phyloP scores from a whole-genome alignment of 2,329 filamentous ascomycete genomes.

The Plectosphaerella sp. region DNA sequence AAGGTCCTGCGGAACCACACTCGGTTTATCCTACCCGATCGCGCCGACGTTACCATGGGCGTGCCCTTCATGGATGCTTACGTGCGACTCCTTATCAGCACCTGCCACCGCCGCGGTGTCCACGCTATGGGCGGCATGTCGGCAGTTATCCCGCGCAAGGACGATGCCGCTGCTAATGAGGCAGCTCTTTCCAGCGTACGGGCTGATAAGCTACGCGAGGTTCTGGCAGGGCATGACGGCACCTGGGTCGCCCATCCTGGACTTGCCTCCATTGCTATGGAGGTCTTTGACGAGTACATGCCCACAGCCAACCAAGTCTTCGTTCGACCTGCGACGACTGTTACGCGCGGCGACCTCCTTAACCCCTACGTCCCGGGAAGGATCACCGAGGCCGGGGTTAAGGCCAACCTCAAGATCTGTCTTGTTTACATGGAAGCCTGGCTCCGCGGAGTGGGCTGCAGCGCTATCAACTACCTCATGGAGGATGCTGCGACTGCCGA shows the following conservation, averaged over 20 bases:
- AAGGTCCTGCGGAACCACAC: slow-evolving; percentile 98
- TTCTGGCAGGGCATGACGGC: slow-evolving; percentile 88
- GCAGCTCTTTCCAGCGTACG: slow-evolving; percentile 90
- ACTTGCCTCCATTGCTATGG: slow-evolving; percentile 79
- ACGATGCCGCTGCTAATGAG: slow-evolving; percentile 85
- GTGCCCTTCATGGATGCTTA: slow-evolving; percentile 98
- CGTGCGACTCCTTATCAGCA: slow-evolving; percentile 82
- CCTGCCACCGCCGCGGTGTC: slow-evolving; percentile 93
- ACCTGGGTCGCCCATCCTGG: slow-evolving; percentile 98
- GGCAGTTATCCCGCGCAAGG: slow-evolving; percentile 97
- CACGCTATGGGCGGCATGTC: slow-evolving; percentile 99
- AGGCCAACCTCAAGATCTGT: slow-evolving; percentile 88
- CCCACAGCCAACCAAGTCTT: slow-evolving; percentile 97
- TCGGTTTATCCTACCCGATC: slow-evolving; percentile 89
- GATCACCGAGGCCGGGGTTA: slow-evolving; percentile 81
- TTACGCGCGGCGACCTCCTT: slow-evolving; percentile 76
- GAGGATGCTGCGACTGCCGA: slow-evolving; percentile 89
- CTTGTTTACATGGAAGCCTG: slow-evolving; percentile 91
- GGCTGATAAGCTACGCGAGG: slow-evolving; percentile 94
- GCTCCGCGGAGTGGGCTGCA: slow-evolving; percentile 83
- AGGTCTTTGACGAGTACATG: slow-evolving; percentile 98
- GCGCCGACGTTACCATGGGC: slow-evolving; percentile 91
- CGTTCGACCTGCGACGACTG: slow-evolving; percentile 71
- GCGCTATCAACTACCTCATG: slow-evolving; percentile 90
- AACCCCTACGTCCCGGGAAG: slow-evolving; percentile 88